Conservation (phyloP, 1,284 basidiomycete genomes). For the Gomphus bonarii region DNA sequence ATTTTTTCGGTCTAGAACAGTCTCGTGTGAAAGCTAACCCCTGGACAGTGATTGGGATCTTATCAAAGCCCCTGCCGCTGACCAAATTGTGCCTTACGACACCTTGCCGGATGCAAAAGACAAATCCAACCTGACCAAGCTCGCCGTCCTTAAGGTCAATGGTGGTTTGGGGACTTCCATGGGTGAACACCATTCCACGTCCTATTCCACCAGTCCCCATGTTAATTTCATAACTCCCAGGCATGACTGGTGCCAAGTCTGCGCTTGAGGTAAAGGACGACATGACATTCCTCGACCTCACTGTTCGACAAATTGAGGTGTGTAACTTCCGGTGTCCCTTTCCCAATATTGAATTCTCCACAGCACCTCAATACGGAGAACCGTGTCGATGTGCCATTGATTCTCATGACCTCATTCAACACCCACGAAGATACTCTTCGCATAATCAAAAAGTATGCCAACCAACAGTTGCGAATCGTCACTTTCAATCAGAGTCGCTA, state of each 20-base stretch:
- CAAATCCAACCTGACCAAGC: conserved; percentile 75
- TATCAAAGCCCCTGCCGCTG: conserved; percentile 88
- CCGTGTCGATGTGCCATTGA: conserved; percentile 85
- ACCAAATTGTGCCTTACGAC: conserved; percentile 88
- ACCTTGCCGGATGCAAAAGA: conserved; percentile 56
- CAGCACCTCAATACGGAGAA: conserved; percentile 61
- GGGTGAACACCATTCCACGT: conserved; percentile 45
- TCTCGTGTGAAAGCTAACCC: conserved; percentile 11
- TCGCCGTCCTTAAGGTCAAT: conserved; percentile 99
- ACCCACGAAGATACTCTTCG: conserved; percentile 95
- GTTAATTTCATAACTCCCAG: conserved; percentile 23
- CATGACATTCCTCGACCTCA: conserved; percentile 98
- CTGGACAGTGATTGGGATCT: conserved; percentile 85
- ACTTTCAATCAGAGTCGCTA: conserved; percentile 99
- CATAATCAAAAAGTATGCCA: conserved; percentile 99
- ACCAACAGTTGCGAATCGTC: conserved; percentile 92
- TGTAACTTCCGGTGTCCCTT: background rate
- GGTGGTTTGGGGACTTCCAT: conserved; percentile 98
- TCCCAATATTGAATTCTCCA: background rate
- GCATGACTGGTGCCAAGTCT: conserved; percentile 90
- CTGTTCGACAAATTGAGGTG: conserved; percentile 91
- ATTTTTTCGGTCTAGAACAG: conserved; percentile 24
- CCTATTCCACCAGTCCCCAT: background rate
- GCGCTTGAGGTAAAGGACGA: conserved; percentile 91
- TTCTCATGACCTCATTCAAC: conserved; percentile 99